Percentiles rank a stretch among this genome's conserved stretches.
Conservation (phyloP, 352 stramenopile species). For the Aphanomyces stellatus region DNA sequence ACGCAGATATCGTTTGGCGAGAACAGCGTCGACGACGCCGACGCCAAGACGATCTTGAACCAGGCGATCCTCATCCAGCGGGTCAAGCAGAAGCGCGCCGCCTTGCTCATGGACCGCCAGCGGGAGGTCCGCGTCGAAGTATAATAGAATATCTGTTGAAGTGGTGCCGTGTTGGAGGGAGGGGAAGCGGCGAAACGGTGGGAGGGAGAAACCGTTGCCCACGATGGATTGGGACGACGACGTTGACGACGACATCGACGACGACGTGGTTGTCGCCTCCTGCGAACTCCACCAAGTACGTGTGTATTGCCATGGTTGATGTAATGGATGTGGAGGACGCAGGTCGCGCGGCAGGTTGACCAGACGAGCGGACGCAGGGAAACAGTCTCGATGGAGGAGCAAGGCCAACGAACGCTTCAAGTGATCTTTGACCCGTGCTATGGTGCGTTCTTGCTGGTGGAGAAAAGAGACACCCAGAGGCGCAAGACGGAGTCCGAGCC, state of each 20-base stretch:
- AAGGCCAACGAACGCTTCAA: background rate
- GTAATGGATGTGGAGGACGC: too few relatives aligned
- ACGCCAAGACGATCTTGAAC: conserved; percentile 66
- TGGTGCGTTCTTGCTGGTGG: background rate
- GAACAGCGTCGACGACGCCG: conserved; percentile 66
- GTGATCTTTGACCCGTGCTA: background rate
- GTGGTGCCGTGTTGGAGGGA: too few relatives aligned
- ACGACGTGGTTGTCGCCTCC: background rate
- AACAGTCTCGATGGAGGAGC: too few relatives aligned
- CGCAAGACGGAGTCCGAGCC: background rate
- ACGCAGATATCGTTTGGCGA: conserved; percentile 84
- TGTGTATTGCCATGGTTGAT: background rate
- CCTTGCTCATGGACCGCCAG: background rate
- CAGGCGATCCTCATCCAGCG: conserved; percentile 32
- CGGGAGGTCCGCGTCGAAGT: background rate
- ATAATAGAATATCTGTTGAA: too few relatives aligned
- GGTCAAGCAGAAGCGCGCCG: conserved; percentile 7
- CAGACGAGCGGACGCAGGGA: too few relatives aligned
- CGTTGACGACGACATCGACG: background rate
- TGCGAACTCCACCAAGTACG: background rate
- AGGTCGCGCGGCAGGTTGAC: too few relatives aligned
- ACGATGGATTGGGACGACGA: conserved; percentile 4
- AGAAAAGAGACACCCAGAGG: background rate
- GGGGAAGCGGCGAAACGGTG: too few relatives aligned
- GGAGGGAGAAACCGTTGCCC: too few relatives aligned